A percentile compares a stretch with the other conserved stretches of the same genome.
phyloP scores from a whole-genome alignment of 108 stramenopile species.

The Nitzschia sp. region DNA sequence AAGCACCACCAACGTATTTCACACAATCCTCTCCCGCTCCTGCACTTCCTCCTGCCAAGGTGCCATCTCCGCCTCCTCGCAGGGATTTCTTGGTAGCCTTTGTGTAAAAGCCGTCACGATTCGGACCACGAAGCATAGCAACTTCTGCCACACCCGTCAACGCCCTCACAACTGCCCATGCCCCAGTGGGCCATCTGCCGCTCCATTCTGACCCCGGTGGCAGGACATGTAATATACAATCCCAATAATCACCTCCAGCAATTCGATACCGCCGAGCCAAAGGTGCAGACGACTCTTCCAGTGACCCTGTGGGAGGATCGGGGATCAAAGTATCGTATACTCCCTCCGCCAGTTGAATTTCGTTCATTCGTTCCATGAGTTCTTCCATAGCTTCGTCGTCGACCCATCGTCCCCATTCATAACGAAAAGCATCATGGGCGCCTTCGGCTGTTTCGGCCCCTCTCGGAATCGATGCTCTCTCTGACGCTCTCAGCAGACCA shows the following conservation, averaged over 20 bases:
- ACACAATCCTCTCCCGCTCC: conserved; percentile 59
- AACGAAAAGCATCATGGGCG: conserved; percentile 58
- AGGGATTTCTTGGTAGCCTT: conserved; percentile 48
- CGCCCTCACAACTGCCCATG: conserved; percentile 68
- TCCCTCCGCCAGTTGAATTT: conserved; percentile 39
- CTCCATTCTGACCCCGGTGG: conserved; percentile 47
- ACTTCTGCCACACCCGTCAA: conserved; percentile 68
- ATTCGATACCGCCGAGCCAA: conserved; percentile 46
- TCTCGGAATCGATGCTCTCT: conserved; percentile 23
- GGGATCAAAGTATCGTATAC: conserved; percentile 42
- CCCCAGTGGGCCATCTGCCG: conserved; percentile 74
- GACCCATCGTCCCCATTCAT: conserved; percentile 73
- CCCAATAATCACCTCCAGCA: conserved; percentile 71
- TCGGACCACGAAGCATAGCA: conserved; percentile 62
- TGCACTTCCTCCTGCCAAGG: conserved; percentile 35
- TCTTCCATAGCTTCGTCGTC: conserved; percentile 37
- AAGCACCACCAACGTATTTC: conserved; percentile 77
- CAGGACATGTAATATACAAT: conserved; percentile 71
- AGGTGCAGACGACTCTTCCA: conserved; percentile 16
- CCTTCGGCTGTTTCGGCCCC: conserved; percentile 38
- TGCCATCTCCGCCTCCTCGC: conserved; percentile 76
- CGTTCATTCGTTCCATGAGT: conserved; percentile 55
- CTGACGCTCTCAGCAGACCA: conserved; percentile 10
- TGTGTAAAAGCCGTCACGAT: conserved; percentile 60
- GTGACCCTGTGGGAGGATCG: conserved; percentile 4